A percentile compares a stretch with the other conserved stretches of the same genome.
phyloP scores from a whole-genome alignment of 352 stramenopile genomes.

The Lagenidium giganteum region DNA sequence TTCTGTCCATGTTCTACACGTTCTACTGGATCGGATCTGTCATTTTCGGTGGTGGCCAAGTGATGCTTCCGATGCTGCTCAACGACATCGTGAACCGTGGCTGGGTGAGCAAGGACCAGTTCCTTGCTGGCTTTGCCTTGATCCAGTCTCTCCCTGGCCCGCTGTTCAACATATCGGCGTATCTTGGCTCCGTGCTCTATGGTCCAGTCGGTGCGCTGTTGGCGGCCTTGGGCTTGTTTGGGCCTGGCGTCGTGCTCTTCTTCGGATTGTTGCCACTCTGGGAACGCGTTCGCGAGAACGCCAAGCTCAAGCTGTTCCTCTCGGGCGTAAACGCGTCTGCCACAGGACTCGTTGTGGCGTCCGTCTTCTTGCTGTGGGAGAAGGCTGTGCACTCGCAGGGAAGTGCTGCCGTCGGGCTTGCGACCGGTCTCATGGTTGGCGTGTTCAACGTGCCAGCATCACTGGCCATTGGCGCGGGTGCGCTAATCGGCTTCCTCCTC shows the following conservation, averaged over 20 bases:
- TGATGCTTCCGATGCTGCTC: constrained; percentile 90
- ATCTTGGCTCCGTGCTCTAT: constrained; percentile 85
- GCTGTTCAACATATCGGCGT: constrained; percentile 95
- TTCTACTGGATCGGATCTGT: constrained; percentile 94
- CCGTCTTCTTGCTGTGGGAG: constrained; percentile 87
- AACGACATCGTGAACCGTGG: constrained; percentile 75
- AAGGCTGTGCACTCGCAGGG: constrained; percentile 77
- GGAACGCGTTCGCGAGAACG: constrained; percentile 83
- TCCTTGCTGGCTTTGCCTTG: constrained; percentile 91
- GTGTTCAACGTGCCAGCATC: constrained; percentile 72
- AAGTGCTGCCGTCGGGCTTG: constrained; percentile 80
- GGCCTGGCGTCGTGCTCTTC: constrained; percentile 88
- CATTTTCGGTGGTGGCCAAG: constrained; percentile 93
- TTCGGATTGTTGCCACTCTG: constrained; percentile 92
- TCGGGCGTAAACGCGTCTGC: constrained; percentile 89
- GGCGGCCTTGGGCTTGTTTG: constrained; percentile 87
- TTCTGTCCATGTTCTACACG: constrained; percentile 80
- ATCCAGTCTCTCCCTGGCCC: constrained; percentile 91
- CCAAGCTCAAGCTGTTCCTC: constrained; percentile 82
- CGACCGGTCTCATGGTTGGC: constrained; percentile 73
- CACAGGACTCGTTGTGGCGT: constrained; percentile 87
- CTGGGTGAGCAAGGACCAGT: constrained; percentile 91
- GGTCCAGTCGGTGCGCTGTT: constrained; percentile 87
- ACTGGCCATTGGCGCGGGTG: constrained; percentile 51
- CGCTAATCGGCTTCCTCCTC: constrained; percentile 44